Evolutionary conservation across 2,329 filamentous ascomycete genomes (phyloP), one percentile per base, ranked within the genome.

Genomic region (Colletotrichum brevisporum): DNA sequence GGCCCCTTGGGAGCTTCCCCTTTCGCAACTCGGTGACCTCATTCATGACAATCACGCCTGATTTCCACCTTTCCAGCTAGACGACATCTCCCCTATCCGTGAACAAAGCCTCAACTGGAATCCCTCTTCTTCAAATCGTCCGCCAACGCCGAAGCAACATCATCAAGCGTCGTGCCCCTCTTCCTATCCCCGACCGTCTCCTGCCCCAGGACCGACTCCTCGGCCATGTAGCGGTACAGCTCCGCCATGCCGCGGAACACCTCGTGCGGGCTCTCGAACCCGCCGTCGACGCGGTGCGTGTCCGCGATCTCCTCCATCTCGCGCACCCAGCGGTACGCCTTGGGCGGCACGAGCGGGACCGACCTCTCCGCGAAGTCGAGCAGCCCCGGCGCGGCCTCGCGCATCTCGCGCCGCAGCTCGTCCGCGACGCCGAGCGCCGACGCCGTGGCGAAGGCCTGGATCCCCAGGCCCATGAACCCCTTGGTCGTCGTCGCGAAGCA

Each of bases 231-330:
- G 56, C 83, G 82, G 75, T 90, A 94, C 6, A 93, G 84, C 36
- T 83, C 84, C 0, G 90, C 90, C 12, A 90, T 87, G 13, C 86
- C 86, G 12, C 80, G 78, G 72, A 92, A 93, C 16, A 91, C 78
- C 18, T 82, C 80, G 26, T 47, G 39, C 18, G 82, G 79, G 13
- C 77, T 78, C 5, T 79, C 78, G 76, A 91, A 93, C 0, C 90
- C 90, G 0, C 89, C 91, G 55, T 91, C 90, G 36, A 87, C 85
- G 5, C 80, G 80, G 76, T 93, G 90, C 2, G 90, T 92, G 63
- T 85, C 81, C 2, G 87, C 88, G 75, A 95, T 94, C 83, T 94
- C 89, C 73, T 90, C 86, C 92, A 95, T 94, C 82, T 94, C 92
- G 31, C 85, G 83, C 0, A 93, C 90, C 92, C 92, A 95, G 8